Base-by-base conservation (phyloP, 257 asterid genomes). In the Agastache rugosa region DNA sequence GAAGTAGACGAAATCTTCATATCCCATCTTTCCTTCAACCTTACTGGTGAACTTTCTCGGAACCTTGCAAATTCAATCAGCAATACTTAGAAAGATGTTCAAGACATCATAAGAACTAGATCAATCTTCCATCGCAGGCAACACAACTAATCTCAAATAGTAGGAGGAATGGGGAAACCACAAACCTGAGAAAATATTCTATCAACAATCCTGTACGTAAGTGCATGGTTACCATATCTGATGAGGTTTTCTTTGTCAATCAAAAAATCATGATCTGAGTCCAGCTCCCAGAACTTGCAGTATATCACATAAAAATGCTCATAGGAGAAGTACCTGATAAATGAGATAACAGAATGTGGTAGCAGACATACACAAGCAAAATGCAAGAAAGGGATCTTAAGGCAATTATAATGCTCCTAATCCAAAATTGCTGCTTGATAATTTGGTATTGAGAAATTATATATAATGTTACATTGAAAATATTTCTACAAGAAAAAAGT, bases 241-340 rank as follows among this genome's bases (percentile, higher is more conserved):
- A 95, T 90, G 83, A 95, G 97, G 79, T 92, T 92, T 85, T 95
- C 99, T 81, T 95, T 95, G 81, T 95, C 99, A 59, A 95, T 95
- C 82, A 90, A 87, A 83, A 95, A 95, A 81, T 95, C 99, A 75
- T 95, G 99, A 85, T 95, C 99, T 14, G 97, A 84, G 72, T 95
- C 99, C 83, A 95, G 96, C 91, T 95, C 99, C 99, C 99, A 95
- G 76, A 95, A 95, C 87, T 95, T 95, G 96, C 99, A 95, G 82
- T 95, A 95, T 87, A 95, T 95, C 87, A 95, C 99, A 69, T 95
- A 95, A 79, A 95, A 95, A 83, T 95, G 99, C 82, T 95, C 98
- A 73, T 95, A 95, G 14, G 99, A 95, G 90, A 95, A 95, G 87
- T 90, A 95, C 91, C 99, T 95, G 92, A 66, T 50, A 67, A 47